phyloP scores from a whole-genome alignment of 257 asterid species.

The Datura wrightii region DNA sequence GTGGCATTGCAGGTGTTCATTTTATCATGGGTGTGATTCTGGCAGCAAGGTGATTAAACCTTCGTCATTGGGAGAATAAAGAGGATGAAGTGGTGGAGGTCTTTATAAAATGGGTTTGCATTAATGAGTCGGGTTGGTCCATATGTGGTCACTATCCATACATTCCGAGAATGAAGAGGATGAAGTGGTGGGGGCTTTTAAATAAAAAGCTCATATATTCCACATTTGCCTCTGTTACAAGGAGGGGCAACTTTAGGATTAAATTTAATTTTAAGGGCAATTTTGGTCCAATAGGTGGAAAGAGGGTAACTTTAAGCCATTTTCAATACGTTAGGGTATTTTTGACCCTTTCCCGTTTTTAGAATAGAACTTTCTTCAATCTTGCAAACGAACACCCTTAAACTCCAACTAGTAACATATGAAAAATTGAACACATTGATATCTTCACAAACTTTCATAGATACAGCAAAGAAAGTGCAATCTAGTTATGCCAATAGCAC shows the following conservation, averaged over 20 bases:
- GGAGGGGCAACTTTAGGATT: neutral
- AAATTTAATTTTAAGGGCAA: neutral
- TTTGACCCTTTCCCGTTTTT: neutral
- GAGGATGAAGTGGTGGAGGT: neutral
- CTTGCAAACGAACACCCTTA: neutral
- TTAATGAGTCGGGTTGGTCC: neutral
- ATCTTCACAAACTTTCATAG: neutral
- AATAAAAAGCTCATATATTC: neutral
- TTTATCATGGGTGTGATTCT: slow-evolving; percentile 25
- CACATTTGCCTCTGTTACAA: neutral
- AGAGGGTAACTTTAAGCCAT: neutral
- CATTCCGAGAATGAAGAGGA: no score
- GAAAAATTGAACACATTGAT: neutral
- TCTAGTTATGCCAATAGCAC: neutral
- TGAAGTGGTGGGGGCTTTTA: neutral
- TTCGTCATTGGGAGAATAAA: slow-evolving; percentile 31
- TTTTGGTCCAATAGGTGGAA: neutral
- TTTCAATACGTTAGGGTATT: neutral
- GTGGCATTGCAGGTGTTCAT: slow-evolving; percentile 49
- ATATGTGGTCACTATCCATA: no score
- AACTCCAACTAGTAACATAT: neutral
- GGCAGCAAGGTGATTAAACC: slow-evolving; percentile 30
- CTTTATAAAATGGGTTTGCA: neutral
- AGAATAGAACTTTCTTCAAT: neutral
- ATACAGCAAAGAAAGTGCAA: neutral